Percentiles rank a stretch among this genome's conserved stretches.
Evolutionary conservation across 176 grass and related monocot genomes (phyloP).

Genomic region (Areca catechu): DNA sequence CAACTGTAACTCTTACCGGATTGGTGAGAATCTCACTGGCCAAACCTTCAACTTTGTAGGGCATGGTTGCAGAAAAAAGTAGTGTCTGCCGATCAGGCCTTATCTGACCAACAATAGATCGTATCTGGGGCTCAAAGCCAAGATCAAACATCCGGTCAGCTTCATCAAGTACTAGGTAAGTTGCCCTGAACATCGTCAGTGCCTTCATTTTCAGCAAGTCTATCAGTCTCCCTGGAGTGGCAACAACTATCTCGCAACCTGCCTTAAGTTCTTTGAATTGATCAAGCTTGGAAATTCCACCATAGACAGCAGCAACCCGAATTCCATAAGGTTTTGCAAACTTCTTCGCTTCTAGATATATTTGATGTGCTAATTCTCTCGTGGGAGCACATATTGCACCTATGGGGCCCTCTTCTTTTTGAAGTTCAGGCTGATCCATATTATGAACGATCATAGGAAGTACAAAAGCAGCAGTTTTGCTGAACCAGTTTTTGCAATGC

Average conservation of each 20-base stretch:
- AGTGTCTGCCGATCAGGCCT: slow-evolving; percentile 92
- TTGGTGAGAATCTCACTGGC: slow-evolving; percentile 88
- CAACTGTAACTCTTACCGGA: slow-evolving; percentile 86
- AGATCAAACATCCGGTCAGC: slow-evolving; percentile 99
- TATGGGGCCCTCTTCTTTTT: slow-evolving; percentile 94
- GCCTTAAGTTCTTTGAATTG: slow-evolving; percentile 98
- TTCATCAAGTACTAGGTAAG: slow-evolving; percentile 96
- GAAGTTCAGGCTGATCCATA: slow-evolving; percentile 97
- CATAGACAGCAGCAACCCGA: slow-evolving; percentile 88
- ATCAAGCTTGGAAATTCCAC: slow-evolving; percentile 86
- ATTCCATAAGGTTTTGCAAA: slow-evolving; percentile 93
- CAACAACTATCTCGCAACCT: slow-evolving; percentile 87
- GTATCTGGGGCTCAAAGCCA: slow-evolving; percentile 91
- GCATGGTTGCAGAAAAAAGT: slow-evolving; percentile 99
- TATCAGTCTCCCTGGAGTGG: slow-evolving; percentile 89
- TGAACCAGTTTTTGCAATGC: slow-evolving; percentile 98
- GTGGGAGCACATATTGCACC: slow-evolving; percentile 93
- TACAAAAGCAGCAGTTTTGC: slow-evolving; percentile 95
- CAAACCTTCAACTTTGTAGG: slow-evolving; percentile 91
- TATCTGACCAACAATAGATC: slow-evolving; percentile 93
- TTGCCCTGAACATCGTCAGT: slow-evolving; percentile 70
- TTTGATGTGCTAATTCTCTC: slow-evolving; percentile 95
- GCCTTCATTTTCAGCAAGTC: slow-evolving; percentile 99
- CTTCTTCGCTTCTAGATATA: slow-evolving; percentile 93
- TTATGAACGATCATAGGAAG: slow-evolving; percentile 98